These are phyloP conservation scores for Xylaria digitata DNA, from an alignment of 2,329 filamentous ascomycete genomes.

Conservation along the genomic window DNA sequence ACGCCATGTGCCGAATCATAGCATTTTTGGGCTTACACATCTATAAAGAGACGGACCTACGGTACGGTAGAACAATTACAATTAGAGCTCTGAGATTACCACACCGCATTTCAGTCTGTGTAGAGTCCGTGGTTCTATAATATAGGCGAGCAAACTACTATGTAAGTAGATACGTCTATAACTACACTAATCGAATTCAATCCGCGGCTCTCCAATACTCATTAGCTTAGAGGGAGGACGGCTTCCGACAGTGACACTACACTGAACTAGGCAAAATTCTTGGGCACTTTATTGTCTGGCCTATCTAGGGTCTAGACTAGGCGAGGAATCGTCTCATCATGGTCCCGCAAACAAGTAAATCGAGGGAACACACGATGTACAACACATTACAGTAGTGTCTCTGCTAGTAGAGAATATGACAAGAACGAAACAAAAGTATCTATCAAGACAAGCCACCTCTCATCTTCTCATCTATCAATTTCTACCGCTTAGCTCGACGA, in stretches of 20 bases:
- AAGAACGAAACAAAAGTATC: background rate
- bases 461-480: no score
- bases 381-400: no score
- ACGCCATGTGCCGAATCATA: background rate
- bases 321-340: conserved; percentile 1
- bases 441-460: background rate
- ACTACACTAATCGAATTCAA: no score
- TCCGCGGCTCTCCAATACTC: no score
- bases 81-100: background rate
- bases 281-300: background rate
- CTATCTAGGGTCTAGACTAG: conserved; percentile 17
- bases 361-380: no score
- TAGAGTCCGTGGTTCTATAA: no score
- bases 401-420: background rate
- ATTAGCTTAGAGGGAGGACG: background rate
- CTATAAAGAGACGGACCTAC: background rate
- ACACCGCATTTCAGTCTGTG: background rate
- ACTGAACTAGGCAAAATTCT: background rate
- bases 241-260: background rate
- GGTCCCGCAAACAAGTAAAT: background rate
- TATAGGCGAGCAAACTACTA: no score
- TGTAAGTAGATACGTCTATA: no score
- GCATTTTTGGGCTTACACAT: no score
- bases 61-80: no score
- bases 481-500: no score